Evolutionary conservation across 169 alveolate genomes (phyloP), one percentile per base, ranked within the genome.

Genomic region (Sarcocystis neurona): DNA sequence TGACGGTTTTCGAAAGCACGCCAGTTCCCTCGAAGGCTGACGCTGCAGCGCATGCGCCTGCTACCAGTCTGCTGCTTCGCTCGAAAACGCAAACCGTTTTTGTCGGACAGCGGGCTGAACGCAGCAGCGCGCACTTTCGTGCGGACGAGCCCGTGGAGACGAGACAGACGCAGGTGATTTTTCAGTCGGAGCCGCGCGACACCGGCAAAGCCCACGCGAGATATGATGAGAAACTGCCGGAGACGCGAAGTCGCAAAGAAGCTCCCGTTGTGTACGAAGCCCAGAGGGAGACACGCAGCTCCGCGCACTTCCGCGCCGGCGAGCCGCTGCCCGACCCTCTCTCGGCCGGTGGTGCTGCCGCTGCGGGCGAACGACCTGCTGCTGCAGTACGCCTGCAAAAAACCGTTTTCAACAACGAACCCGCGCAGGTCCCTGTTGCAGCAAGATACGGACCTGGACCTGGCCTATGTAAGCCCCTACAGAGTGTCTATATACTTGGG

Each of bases 11-110:
- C 18, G 82, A 72, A 39, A 72, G 82, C 53, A 27, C 41, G 27
- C 82, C 82, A 32, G 47, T 18, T 34, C 82, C 82, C 27, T 72
- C 82, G 82, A 72, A 72, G 56, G 82, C 82, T 15, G 43, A 72
- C 27, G 41, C 82, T 0, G 82, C 56, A 30, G 39, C 58, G 20
- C 47, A 39, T n/a, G 82, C 82, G 0, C 56, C 82, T 34, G 58
- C 82, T 32, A 30, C 41, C 23, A 53, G 39, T 4, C 82, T 56
- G 58, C 82, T 56, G 56, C 56, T 39, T 5, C 15, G 46, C 10
- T 56, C 34, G 82, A 48, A 72, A 2, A 4, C 32, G 12, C 82
- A 39, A 32, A 72, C 82, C 30, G 82, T 72, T 37, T 72, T 72
- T 30, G 58, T 39, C 56, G 53, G 43, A 2, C 82, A 72, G 56